phyloP scores from a whole-genome alignment of 139 green algal genomes.

The Chlorella sp. region DNA sequence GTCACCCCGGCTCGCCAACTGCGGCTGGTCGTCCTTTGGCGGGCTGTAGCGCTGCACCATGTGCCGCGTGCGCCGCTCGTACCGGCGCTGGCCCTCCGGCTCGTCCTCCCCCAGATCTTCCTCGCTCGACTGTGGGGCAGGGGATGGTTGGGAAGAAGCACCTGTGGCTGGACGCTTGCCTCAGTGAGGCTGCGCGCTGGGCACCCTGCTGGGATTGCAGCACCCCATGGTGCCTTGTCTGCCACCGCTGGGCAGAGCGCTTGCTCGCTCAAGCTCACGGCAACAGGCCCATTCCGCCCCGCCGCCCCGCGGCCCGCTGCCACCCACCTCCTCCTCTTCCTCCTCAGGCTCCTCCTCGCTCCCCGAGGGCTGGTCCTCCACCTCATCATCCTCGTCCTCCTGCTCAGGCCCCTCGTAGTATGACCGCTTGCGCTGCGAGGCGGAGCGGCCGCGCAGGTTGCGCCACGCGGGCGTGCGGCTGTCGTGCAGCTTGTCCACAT shows the following conservation, averaged over 20 bases:
- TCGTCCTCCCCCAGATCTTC: neutral
- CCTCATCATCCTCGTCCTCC: constrained; percentile 32
- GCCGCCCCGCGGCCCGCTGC: constrained; percentile 14
- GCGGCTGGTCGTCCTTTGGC: constrained; percentile 2
- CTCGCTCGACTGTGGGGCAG: neutral
- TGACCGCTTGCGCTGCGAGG: constrained; percentile 1
- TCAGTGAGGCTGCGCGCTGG: too few relatives aligned
- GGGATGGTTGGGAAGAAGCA: too few relatives aligned
- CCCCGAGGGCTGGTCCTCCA: constrained; percentile 32
- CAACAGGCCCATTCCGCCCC: too few relatives aligned
- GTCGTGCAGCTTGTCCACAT: constrained; percentile 27
- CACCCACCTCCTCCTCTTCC: constrained; percentile 10
- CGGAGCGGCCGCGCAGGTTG: constrained; percentile 23
- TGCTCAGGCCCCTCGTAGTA: constrained; percentile 20
- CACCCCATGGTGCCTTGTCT: too few relatives aligned
- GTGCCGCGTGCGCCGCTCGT: constrained; percentile 24
- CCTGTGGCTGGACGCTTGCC: too few relatives aligned
- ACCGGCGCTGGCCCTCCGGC: constrained; percentile 21
- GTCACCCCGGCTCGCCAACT: neutral
- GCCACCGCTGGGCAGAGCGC: too few relatives aligned
- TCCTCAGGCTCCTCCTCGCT: constrained; percentile 7
- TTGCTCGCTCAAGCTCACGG: too few relatives aligned
- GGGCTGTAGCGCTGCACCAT: constrained; percentile 48
- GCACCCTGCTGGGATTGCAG: too few relatives aligned
- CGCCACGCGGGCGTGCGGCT: constrained; percentile 23